A percentile compares a stretch with the other conserved stretches of the same genome.
Evolutionary conservation across 164 flowering plant species (phyloP).

Genomic region (Hamamelis virginiana): DNA sequence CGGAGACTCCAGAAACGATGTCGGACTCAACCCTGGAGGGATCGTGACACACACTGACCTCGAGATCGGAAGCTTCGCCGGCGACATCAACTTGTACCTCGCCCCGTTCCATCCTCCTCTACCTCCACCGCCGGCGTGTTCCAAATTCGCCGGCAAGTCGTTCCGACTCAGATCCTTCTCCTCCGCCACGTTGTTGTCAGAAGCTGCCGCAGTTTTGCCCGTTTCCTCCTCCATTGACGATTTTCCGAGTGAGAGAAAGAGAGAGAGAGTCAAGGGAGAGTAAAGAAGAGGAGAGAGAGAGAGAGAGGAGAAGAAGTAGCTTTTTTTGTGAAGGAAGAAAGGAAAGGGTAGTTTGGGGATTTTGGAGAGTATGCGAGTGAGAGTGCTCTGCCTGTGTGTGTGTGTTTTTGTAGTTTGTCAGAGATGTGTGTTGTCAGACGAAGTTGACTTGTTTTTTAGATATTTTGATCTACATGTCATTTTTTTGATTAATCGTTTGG

Average conservation of each 20-base stretch:
- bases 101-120: slow-evolving; percentile 11
- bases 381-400: background rate
- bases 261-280: background rate
- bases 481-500: too few species aligned
- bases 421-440: background rate
- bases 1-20: slow-evolving; percentile 46
- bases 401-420: slow-evolving; percentile 4
- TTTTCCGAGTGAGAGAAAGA: background rate
- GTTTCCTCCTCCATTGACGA: background rate
- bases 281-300: background rate
- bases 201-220: background rate
- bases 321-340: background rate
- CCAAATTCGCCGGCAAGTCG: background rate
- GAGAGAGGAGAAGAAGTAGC: background rate
- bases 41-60: slow-evolving; percentile 66
- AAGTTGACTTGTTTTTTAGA: background rate
- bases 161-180: background rate
- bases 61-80: slow-evolving; percentile 94
- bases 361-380: background rate
- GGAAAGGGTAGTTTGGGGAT: background rate
- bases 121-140: background rate
- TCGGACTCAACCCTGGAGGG: slow-evolving; percentile 87
- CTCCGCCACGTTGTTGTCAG: background rate
- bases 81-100: slow-evolving; percentile 84
- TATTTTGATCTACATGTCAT: background rate